Percentiles rank a stretch among this genome's conserved stretches.
Evolutionary conservation across 2,329 filamentous ascomycete genomes (phyloP).

Genomic region (Epichloe uncinata): DNA sequence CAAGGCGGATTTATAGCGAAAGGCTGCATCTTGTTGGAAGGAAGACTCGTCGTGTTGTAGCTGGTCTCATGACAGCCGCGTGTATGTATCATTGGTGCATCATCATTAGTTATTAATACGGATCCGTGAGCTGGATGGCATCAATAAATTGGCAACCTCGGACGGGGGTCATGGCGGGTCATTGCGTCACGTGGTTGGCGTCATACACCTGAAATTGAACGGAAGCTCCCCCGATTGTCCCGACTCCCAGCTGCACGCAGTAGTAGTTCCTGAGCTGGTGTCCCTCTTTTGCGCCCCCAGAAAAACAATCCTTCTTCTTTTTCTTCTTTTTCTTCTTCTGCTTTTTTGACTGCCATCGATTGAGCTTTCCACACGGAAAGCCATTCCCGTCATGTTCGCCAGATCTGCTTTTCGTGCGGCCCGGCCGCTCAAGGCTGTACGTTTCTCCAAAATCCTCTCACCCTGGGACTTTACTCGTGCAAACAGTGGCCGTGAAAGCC

Average conservation of each 20-base stretch:
- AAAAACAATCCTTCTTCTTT: background rate
- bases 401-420: conserved; percentile 50
- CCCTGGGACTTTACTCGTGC: background rate
- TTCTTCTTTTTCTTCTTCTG: background rate
- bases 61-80: background rate
- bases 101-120: too few relatives aligned
- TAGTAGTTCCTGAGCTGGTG: background rate
- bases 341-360: background rate
- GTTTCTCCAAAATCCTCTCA: conserved; percentile 13
- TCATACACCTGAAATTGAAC: conserved; percentile 1
- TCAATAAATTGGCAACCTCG: background rate
- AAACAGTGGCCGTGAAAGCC: background rate
- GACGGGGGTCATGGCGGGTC: background rate
- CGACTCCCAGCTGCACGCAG: background rate
- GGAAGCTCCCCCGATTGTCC: background rate
- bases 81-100: background rate
- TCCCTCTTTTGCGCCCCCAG: background rate
- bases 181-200: conserved; percentile 5
- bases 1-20: too few relatives aligned
- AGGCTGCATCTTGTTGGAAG: too few relatives aligned
- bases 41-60: too few relatives aligned
- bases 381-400: conserved; percentile 46
- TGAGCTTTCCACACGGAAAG: conserved; percentile 11
- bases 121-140: too few relatives aligned
- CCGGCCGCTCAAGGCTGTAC: conserved; percentile 53